Evolutionary conservation across 176 grass and related monocot genomes (phyloP), one percentile per base, ranked within the genome.

Genomic region (Thinopyrum elongatum): DNA sequence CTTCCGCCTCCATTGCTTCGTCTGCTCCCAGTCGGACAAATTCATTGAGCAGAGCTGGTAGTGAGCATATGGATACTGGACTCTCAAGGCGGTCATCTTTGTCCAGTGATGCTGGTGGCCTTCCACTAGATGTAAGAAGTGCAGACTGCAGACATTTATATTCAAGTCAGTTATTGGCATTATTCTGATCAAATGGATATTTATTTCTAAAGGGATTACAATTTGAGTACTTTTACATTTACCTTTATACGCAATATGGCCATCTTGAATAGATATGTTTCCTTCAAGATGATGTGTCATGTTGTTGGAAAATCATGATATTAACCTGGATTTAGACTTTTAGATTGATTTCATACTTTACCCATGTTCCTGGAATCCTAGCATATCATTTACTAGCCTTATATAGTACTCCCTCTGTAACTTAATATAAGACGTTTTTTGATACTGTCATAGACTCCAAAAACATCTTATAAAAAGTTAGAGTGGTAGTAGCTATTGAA

Each of bases 61-160:
- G 82, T 39, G 94, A 95, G 81, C 68, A 87, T 78, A 46, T 80
- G 63, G 89, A 89, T 78, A 70, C 77, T 81, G 82, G 68, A 17
- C 71, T 28, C 17, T 88, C 79, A 17, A 92, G 88, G 70, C 76
- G 79, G 55, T 91, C 94, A 79, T 95, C 91, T 73, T 78, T 94
- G 82, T 98, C 97, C 78, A 89, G 78, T 89, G 97, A 98, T 85
- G 42, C 86, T 74, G 88, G 97, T 65, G 94, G 97, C 81, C 90
- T 98, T 89, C 90, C 97, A 23, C 63, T 98, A 58, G 94, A 98
- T 90, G 97, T 98, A 98, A 55, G 97, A 91, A 83, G 39, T 51
- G 16, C 46, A 35, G 28, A 23, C 10, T 51, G 46, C 77, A 69
- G 80, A 71, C 26, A 12, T 30, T 64, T 75, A 29, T 28, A 73